Conservation (phyloP, 331 rosid genomes). For the Phaseolus coccineus region DNA sequence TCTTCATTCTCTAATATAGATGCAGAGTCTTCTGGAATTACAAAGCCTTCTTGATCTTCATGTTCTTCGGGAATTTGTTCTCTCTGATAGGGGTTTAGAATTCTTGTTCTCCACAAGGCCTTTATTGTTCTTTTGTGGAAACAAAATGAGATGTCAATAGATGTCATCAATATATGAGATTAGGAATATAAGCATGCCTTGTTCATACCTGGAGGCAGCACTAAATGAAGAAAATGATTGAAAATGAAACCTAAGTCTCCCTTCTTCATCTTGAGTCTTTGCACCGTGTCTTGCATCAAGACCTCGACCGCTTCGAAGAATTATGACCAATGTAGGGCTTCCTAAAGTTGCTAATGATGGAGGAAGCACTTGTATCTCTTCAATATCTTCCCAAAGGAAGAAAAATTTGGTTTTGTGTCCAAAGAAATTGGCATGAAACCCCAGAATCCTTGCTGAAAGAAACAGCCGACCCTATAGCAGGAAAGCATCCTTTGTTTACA, state of each 20-base stretch:
- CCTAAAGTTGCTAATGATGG: slow-evolving; percentile 80
- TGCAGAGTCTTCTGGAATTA: slow-evolving; percentile 59
- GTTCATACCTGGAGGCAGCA: slow-evolving; percentile 74
- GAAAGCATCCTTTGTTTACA: slow-evolving; percentile 32
- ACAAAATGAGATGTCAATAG: slow-evolving; percentile 33
- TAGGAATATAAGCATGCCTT: not conserved
- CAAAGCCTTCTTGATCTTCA: slow-evolving; percentile 63
- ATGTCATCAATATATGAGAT: not conserved
- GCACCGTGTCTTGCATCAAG: slow-evolving; percentile 86
- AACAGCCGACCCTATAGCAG: slow-evolving; percentile 77
- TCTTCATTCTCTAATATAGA: slow-evolving; percentile 57
- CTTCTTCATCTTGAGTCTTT: slow-evolving; percentile 85
- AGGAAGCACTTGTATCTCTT: slow-evolving; percentile 71
- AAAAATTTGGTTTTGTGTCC: slow-evolving; percentile 93
- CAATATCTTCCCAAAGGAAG: slow-evolving; percentile 97
- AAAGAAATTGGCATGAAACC: slow-evolving; percentile 78
- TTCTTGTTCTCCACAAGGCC: slow-evolving; percentile 87
- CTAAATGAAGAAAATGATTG: slow-evolving; percentile 82
- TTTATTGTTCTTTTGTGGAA: slow-evolving; percentile 66
- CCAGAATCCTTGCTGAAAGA: slow-evolving; percentile 85
- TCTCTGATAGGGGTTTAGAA: slow-evolving; percentile 58
- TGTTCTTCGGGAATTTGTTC: slow-evolving; percentile 59
- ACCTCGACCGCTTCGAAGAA: slow-evolving; percentile 74
- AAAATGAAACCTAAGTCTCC: slow-evolving; percentile 83
- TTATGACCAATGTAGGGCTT: slow-evolving; percentile 74